A percentile compares a stretch with the other conserved stretches of the same genome.
These are phyloP conservation scores for Lichtheimia ornata DNA, from an alignment of 371 early-diverging fungal genomes.

Conservation along the genomic window DNA sequence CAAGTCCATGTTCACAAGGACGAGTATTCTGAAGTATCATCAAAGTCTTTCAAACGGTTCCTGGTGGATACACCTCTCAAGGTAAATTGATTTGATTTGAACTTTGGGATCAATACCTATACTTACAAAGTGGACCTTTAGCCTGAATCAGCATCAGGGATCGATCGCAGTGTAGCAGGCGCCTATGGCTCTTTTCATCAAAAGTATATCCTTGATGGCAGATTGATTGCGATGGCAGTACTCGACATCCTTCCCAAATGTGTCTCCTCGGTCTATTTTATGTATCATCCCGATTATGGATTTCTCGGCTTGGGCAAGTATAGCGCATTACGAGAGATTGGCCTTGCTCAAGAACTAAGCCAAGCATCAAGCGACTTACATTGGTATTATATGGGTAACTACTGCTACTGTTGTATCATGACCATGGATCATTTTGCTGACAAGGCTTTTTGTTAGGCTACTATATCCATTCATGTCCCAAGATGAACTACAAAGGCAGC, in stretches of 20 bases:
- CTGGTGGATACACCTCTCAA: conserved; percentile 77
- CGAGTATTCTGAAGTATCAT: conserved; percentile 50
- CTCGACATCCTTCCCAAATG: conserved; percentile 89
- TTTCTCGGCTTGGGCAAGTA: conserved; percentile 81
- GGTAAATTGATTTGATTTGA: conserved; percentile 23
- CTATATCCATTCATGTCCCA: conserved; percentile 86
- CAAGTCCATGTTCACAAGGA: conserved; percentile 83
- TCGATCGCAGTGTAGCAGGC: background rate
- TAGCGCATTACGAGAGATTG: conserved; percentile 82
- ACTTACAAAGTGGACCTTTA: too few species aligned
- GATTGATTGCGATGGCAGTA: conserved; percentile 85
- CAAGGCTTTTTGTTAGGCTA: conserved; percentile 53
- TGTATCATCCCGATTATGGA: conserved; percentile 85
- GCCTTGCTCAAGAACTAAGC: conserved; percentile 44
- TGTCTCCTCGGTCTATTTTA: conserved; percentile 91
- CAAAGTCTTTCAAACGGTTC: conserved; percentile 65
- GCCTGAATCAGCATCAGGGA: too few species aligned
- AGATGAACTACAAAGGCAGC: conserved; percentile 93
- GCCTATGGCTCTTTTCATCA: conserved; percentile 88
- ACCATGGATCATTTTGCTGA: background rate
- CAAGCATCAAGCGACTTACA: conserved; percentile 34
- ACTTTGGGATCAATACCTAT: too few species aligned
- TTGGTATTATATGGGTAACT: conserved; percentile 86
- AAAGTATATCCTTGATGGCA: conserved; percentile 76
- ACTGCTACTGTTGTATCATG: background rate